Evolutionary conservation across 495 filamentous ascomycete genomes (phyloP).

Genomic region (Darksidea phi): DNA sequence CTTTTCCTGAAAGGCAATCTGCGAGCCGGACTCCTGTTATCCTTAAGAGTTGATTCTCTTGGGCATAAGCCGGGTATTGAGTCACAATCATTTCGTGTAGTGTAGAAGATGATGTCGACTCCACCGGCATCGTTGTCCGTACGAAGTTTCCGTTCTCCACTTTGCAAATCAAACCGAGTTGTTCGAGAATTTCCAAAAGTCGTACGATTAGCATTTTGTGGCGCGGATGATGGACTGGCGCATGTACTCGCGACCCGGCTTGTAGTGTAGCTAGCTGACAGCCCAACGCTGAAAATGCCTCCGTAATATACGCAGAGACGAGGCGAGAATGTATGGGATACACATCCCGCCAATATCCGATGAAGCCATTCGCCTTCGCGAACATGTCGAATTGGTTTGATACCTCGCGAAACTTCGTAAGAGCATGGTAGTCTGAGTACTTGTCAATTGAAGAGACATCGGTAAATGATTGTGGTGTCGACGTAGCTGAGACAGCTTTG

Average conservation of each 20-base stretch:
- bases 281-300: slow-evolving; percentile 34
- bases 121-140: too few species aligned
- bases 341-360: slow-evolving; percentile 17
- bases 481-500: too few species aligned
- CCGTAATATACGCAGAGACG: slow-evolving; percentile 35
- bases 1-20: neutral
- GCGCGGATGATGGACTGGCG: neutral
- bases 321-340: slow-evolving; percentile 31
- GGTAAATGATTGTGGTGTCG: too few species aligned
- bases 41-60: neutral
- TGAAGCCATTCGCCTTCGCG: slow-evolving; percentile 6
- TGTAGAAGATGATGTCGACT: too few species aligned
- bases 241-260: neutral
- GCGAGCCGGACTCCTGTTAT: neutral
- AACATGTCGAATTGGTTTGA: too few species aligned
- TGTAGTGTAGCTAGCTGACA: neutral
- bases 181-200: neutral
- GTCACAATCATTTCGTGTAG: too few species aligned
- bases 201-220: neutral
- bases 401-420: too few species aligned
- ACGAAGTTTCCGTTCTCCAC: too few species aligned
- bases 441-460: too few species aligned
- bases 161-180: neutral
- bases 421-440: too few species aligned
- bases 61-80: neutral